Conservation (phyloP, 163 green algal genomes). For the Volvox carteri region DNA sequence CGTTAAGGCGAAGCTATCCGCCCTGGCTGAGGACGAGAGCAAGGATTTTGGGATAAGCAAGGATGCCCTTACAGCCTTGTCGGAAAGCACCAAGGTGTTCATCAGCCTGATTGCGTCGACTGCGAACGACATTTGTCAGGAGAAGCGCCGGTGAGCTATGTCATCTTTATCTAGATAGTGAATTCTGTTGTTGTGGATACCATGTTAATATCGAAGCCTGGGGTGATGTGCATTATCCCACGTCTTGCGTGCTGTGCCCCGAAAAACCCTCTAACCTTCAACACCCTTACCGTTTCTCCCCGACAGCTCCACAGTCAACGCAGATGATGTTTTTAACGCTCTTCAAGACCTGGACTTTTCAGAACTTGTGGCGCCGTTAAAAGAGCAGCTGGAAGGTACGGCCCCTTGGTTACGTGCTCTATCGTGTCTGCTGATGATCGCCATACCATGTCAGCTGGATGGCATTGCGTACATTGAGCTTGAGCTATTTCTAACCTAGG, state of each 20-base stretch:
- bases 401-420: too few relatives aligned
- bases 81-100: conserved; percentile 92
- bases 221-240: not conserved
- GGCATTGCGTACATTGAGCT: too few relatives aligned
- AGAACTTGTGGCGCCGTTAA: conserved; percentile 84
- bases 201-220: not conserved
- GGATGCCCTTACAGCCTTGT: conserved; percentile 90
- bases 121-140: conserved; percentile 91
- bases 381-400: conserved; percentile 85
- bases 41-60: conserved; percentile 73
- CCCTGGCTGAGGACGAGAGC: conserved; percentile 73
- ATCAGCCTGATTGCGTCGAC: conserved; percentile 93
- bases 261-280: not conserved
- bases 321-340: conserved; percentile 90
- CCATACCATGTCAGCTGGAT: too few relatives aligned
- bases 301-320: conserved; percentile 83
- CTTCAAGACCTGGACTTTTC: conserved; percentile 93
- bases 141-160: conserved; percentile 78
- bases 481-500: too few relatives aligned
- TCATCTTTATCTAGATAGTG: not conserved
- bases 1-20: conserved; percentile 82
- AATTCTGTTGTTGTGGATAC: not conserved
- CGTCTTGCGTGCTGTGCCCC: not conserved
- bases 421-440: too few relatives aligned
- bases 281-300: not conserved